phyloP scores from a whole-genome alignment of 768 basidiomycete species.

The Clavaria fumosa region DNA sequence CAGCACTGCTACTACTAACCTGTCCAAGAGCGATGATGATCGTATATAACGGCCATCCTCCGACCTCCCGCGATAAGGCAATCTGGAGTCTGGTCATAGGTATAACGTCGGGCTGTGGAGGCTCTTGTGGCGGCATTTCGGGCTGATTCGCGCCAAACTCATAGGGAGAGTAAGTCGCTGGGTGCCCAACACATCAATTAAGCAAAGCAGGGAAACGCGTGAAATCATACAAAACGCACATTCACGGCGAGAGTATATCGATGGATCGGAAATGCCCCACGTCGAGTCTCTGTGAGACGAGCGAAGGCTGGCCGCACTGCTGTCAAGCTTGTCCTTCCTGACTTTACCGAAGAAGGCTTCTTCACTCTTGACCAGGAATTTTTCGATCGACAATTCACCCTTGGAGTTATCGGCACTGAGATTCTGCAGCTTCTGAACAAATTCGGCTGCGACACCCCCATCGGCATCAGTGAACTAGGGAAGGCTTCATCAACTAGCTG shows the following conservation, averaged over 20 bases:
- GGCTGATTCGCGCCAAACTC: no score
- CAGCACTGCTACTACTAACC: constrained; percentile 29
- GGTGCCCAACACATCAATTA: not conserved
- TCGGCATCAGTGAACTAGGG: constrained; percentile 82
- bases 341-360: constrained; percentile 87
- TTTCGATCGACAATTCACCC: constrained; percentile 83
- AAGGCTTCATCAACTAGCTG: constrained; percentile 5
- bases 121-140: no score
- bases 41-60: constrained; percentile 84
- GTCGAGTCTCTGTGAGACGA: constrained; percentile 70
- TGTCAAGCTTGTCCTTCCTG: constrained; percentile 76
- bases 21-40: constrained; percentile 80
- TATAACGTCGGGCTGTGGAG: constrained; percentile 39
- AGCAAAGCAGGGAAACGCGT: not conserved
- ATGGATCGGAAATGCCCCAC: constrained; percentile 60
- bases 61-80: constrained; percentile 62
- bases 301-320: constrained; percentile 62
- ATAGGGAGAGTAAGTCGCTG: constrained; percentile 3
- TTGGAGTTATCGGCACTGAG: constrained; percentile 81
- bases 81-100: constrained; percentile 81
- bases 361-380: constrained; percentile 80
- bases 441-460: constrained; percentile 80
- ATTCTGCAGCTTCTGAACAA: constrained; percentile 68
- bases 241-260: constrained; percentile 56
- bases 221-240: constrained; percentile 49